Percentiles rank a stretch among this genome's conserved stretches.
These are phyloP conservation scores for Sporothrix curviconia DNA, from an alignment of 2,329 filamentous ascomycete genomes.

Conservation along the genomic window DNA sequence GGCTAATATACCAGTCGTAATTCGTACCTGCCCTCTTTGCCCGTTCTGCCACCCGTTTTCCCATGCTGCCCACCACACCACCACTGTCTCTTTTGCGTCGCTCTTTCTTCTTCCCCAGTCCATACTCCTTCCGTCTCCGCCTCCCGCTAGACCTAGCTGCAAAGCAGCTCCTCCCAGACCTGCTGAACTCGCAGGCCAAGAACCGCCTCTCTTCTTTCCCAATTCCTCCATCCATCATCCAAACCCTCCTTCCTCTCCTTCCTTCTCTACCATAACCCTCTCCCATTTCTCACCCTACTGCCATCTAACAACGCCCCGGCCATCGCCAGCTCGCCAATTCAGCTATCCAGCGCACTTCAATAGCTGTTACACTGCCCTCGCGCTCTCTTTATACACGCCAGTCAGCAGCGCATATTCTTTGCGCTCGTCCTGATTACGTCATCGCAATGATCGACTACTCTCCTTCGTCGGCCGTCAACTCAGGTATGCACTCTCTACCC, in stretches of 20 bases:
- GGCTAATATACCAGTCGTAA: neutral
- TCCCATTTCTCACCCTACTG: neutral
- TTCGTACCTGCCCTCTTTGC: neutral
- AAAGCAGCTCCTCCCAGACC: neutral
- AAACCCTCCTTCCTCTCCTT: neutral
- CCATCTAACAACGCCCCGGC: neutral
- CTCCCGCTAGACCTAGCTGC: constrained; percentile 11
- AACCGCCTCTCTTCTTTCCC: neutral
- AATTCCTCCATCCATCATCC: neutral
- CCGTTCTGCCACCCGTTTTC: neutral
- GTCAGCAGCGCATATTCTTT: no score
- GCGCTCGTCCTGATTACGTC: constrained; percentile 17
- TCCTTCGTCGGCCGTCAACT: constrained; percentile 9
- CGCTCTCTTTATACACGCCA: no score
- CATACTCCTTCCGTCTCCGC: constrained; percentile 2
- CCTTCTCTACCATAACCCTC: neutral
- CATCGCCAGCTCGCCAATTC: neutral
- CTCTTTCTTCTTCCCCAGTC: neutral
- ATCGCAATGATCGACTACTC: constrained; percentile 18
- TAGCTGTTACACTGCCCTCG: neutral
- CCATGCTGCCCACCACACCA: no score
- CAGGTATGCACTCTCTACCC: constrained; percentile 11
- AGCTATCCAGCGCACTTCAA: no score
- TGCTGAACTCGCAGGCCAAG: neutral
- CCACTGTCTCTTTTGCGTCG: no score